Base-by-base conservation (phyloP, 2,329 filamentous ascomycete genomes). In the Fusarium xyrophilum region DNA sequence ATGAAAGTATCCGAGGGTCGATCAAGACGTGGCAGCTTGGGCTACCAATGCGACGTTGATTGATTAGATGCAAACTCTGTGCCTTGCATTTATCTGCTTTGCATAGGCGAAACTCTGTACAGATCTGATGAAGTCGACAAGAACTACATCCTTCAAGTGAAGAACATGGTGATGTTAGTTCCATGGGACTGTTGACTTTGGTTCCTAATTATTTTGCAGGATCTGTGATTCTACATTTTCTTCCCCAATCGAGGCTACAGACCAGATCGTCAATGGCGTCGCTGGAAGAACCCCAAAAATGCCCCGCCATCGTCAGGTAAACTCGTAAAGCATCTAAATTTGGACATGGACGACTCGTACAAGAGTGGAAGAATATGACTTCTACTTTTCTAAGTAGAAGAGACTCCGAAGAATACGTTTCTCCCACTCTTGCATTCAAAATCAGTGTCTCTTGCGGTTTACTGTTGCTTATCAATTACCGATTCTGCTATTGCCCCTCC, bases 221-320 rank as follows among this genome's bases (percentile, higher is more conserved):
- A 58, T 63, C 66, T 62, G 50, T 57, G 54, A 56, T 28, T 56
- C 23, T 58, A 39, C 52, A 64, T 28, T 59, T 46, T 46, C 21
- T 25, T 50, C 43, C 35, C 38, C 42, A 48, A 65, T 65, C 62
- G 60, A 60, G n/a, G 40, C 42, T 47, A 23, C 13, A 38, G 38
- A 32, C 43, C 50, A 70, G 53, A 65, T 65, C 68, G 64, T 65
- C 54, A 47, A 69, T 70, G 64, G 64, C 56, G 64, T 70, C 60
- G 70, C 58, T 55, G 19, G 19, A 17, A 10, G 27, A 54, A 54
- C 68, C 54, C 54, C 32, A 40, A 48, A 46, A 42, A 61, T 68
- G 39, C 53, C 67, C 67, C 59, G 42, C 55, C 25, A 54, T 56
- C 19, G 23, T 43, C 43, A 64, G 38, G 38, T 36, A 58, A n/a